phyloP scores from a whole-genome alignment of 2,329 filamentous ascomycete genomes.

The Diaporthe nobilis region DNA sequence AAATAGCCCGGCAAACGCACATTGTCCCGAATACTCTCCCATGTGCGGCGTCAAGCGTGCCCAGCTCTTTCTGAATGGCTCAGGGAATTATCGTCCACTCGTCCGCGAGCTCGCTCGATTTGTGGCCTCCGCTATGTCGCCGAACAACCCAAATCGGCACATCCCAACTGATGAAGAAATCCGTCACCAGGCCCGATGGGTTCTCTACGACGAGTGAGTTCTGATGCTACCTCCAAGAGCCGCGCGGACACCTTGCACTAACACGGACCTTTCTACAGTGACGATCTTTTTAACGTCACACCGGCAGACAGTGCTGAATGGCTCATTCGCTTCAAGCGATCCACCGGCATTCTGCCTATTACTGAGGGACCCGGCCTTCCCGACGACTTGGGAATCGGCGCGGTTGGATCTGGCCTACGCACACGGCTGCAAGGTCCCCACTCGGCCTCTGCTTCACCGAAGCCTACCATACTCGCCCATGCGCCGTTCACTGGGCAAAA shows the following conservation, averaged over 20 bases:
- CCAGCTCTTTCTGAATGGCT: constrained; percentile 69
- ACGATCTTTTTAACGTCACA: constrained; percentile 76
- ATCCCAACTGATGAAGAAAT: constrained; percentile 73
- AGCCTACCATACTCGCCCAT: constrained; percentile 45
- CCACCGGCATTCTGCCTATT: constrained; percentile 65
- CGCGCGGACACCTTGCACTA: neutral
- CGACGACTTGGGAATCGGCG: neutral
- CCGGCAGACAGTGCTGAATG: constrained; percentile 75
- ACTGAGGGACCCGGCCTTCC: constrained; percentile 66
- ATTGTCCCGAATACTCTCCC: constrained; percentile 3
- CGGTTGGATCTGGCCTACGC: neutral
- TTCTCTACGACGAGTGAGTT: constrained; percentile 73
- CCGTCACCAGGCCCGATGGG: constrained; percentile 75
- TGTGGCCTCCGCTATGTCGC: constrained; percentile 66
- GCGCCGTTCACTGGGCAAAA: constrained; percentile 49
- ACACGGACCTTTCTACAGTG: constrained; percentile 53
- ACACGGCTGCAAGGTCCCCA: constrained; percentile 48
- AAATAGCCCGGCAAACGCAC: constrained; percentile 4
- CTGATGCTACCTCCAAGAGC: neutral
- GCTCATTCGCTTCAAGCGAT: constrained; percentile 74
- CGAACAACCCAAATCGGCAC: constrained; percentile 72
- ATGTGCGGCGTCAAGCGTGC: constrained; percentile 30
- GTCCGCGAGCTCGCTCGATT: constrained; percentile 68
- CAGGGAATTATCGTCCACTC: constrained; percentile 72
- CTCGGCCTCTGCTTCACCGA: constrained; percentile 65